Evolutionary conservation across 2,329 filamentous ascomycete species (phyloP), one percentile per base, ranked within the genome.

Genomic region (Colletotrichum lentis): DNA sequence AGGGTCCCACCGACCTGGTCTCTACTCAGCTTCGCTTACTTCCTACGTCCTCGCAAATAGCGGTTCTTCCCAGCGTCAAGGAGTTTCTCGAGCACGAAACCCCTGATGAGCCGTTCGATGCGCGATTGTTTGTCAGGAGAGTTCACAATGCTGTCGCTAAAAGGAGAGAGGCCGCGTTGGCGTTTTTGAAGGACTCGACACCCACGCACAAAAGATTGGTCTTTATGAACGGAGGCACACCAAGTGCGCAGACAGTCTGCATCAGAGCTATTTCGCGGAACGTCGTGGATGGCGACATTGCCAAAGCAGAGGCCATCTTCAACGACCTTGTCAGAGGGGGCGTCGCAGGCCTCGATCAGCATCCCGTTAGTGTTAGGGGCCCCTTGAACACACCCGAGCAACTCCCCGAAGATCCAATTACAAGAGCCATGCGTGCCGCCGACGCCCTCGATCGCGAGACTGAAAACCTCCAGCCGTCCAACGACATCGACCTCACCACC

Each of bases 11-110:
- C 27, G 83, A 88, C 53, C 78, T 81, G 37, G 80, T 90, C 37
- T 83, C 84, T 27, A 88, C 86, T 3, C 88, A 90, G 72, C 77
- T 90, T 46, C 83, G 83, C 54, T 80, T 90, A 3, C 81, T 90
- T 12, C 88, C 88, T 10, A 82, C 81, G 3, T 90, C 86, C 1
- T 77, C 84, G 0, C 84, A 88, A 64, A 83, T 90, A 44, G 75
- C 89, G 27, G 81, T 89, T 43, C 77, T 90, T 1, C 87, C 88
- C 0, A 76, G 77, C 39, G 70, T 88, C n/a, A 77, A 83, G 66
- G 78, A 80, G 41, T 87, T 86, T 69, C 69, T 85, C 31, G 73
- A 77, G 20, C 71, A 72, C 6, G 73, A 79, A 14, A 69, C 73
- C 20, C 58, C 72, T 6, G 72, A 75, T 22, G 69, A 70, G 14